Percentiles rank a stretch among this genome's conserved stretches.
These are phyloP conservation scores for Tanozyma kutaoensis DNA, from an alignment of 805 yeast genomes.

Conservation along the genomic window DNA sequence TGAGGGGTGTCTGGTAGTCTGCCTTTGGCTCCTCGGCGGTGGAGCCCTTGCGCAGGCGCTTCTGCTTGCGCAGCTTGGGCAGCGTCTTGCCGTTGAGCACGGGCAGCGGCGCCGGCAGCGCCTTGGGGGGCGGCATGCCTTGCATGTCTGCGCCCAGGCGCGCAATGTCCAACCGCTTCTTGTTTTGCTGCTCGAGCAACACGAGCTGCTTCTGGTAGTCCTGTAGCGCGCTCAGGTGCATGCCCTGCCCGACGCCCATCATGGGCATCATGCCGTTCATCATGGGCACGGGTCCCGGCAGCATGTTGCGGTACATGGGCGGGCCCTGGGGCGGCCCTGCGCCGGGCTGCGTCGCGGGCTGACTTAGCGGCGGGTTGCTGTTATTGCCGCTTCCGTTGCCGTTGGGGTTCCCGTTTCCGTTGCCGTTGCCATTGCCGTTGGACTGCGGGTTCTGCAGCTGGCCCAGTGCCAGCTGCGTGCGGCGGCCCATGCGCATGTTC, in stretches of 20 bases:
- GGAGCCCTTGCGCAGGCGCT: conserved; percentile 9
- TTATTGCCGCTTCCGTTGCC: too few relatives aligned
- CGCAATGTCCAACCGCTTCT: conserved; percentile 47
- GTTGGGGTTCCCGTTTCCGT: too few relatives aligned
- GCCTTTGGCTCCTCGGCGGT: conserved; percentile 21
- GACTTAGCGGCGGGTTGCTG: too few relatives aligned
- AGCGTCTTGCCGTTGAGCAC: conserved; percentile 19
- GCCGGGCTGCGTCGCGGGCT: too few relatives aligned
- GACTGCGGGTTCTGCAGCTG: conserved; percentile 1
- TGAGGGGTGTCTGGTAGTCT: conserved; percentile 2
- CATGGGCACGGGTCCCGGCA: not conserved
- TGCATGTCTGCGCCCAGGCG: conserved; percentile 12
- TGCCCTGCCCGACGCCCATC: not conserved
- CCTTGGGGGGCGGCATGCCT: conserved; percentile 4
- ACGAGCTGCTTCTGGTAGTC: conserved; percentile 75
- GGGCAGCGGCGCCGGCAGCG: conserved; percentile 20
- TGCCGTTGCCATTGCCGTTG: not conserved
- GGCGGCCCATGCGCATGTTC: too few relatives aligned
- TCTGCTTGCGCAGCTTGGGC: conserved; percentile 24
- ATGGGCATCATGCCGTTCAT: not conserved
- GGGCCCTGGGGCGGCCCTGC: too few relatives aligned
- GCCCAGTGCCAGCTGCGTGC: too few relatives aligned
- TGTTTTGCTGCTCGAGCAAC: conserved; percentile 64
- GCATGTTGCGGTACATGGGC: conserved; percentile 1
- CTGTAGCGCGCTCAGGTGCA: conserved; percentile 44